Conservation (phyloP, 2,329 filamentous ascomycete genomes). For the Apiospora hydei region DNA sequence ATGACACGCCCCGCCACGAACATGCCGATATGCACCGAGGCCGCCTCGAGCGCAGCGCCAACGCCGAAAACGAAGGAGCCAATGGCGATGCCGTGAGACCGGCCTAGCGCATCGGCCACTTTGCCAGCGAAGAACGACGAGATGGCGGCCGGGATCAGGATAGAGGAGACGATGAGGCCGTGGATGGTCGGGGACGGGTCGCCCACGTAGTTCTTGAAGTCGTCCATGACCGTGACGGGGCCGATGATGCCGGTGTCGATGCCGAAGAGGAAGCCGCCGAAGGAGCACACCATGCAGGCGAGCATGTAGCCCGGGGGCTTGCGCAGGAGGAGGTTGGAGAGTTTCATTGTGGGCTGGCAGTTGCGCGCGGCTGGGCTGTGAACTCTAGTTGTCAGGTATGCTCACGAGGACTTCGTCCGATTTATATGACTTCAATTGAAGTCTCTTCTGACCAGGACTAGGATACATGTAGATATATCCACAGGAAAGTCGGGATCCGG, state of each 20-base stretch:
- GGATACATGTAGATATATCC: background rate
- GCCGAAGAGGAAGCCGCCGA: constrained; percentile 28
- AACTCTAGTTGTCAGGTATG: too few species aligned
- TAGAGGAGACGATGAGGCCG: constrained; percentile 31
- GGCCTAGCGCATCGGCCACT: constrained; percentile 29
- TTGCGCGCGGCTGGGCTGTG: too few species aligned
- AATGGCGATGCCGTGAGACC: constrained; percentile 24
- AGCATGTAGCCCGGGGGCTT: constrained; percentile 26
- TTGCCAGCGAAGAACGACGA: constrained; percentile 27
- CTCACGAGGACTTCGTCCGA: background rate
- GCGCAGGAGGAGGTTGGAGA: background rate
- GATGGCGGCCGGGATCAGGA: constrained; percentile 28
- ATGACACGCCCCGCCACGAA: constrained; percentile 28
- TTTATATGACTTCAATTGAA: background rate
- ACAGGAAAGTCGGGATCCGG: background rate
- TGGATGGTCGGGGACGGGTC: constrained; percentile 27
- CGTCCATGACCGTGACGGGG: constrained; percentile 28
- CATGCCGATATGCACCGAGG: constrained; percentile 28
- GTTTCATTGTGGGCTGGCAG: background rate
- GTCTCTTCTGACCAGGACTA: background rate
- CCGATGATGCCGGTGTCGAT: constrained; percentile 31
- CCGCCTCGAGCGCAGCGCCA: constrained; percentile 28
- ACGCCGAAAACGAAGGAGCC: constrained; percentile 27
- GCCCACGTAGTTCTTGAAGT: constrained; percentile 27
- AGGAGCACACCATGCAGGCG: constrained; percentile 25